Percentiles rank a stretch among this genome's conserved stretches.
Conservation (phyloP, 768 basidiomycete species). For the Calocybe cyanea region DNA sequence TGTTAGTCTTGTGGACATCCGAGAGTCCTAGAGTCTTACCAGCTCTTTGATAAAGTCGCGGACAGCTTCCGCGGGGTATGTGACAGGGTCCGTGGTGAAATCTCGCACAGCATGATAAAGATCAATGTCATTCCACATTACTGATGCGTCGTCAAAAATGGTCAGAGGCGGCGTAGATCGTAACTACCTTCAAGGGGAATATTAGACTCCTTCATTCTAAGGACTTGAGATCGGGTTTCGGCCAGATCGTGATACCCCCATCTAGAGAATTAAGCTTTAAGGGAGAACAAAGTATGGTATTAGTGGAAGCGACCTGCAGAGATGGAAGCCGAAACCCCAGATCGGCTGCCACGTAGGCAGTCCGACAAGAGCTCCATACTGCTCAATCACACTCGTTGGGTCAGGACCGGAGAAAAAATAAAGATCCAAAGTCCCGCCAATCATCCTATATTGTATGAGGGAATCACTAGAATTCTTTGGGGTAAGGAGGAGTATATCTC, state of each 20-base stretch:
- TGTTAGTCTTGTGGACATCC: neutral
- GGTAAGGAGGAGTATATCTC: slow-evolving; percentile 66
- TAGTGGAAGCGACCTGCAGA: slow-evolving; percentile 45
- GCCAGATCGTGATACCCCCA: slow-evolving; percentile 45
- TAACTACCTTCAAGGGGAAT: slow-evolving; percentile 71
- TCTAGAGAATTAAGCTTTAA: slow-evolving; percentile 20
- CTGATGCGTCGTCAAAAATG: slow-evolving; percentile 25
- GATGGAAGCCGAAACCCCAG: slow-evolving; percentile 79
- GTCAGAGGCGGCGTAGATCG: slow-evolving; percentile 1
- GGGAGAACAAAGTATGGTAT: neutral
- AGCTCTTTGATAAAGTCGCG: slow-evolving; percentile 50
- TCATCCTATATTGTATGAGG: slow-evolving; percentile 65
- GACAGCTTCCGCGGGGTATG: slow-evolving; percentile 54
- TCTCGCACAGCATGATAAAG: slow-evolving; percentile 65
- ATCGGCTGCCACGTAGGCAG: slow-evolving; percentile 67
- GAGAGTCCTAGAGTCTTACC: slow-evolving; percentile 29
- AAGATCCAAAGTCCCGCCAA: slow-evolving; percentile 75
- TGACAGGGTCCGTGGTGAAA: slow-evolving; percentile 65
- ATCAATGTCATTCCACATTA: slow-evolving; percentile 81
- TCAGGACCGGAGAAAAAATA: slow-evolving; percentile 70
- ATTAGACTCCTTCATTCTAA: slow-evolving; percentile 55
- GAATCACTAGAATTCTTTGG: slow-evolving; percentile 53
- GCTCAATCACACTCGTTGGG: slow-evolving; percentile 60
- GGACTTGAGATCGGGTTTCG: slow-evolving; percentile 52
- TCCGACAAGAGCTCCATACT: slow-evolving; percentile 67